These are phyloP conservation scores for Parietaria judaica DNA, from an alignment of 306 rosid genomes.

Conservation along the genomic window DNA sequence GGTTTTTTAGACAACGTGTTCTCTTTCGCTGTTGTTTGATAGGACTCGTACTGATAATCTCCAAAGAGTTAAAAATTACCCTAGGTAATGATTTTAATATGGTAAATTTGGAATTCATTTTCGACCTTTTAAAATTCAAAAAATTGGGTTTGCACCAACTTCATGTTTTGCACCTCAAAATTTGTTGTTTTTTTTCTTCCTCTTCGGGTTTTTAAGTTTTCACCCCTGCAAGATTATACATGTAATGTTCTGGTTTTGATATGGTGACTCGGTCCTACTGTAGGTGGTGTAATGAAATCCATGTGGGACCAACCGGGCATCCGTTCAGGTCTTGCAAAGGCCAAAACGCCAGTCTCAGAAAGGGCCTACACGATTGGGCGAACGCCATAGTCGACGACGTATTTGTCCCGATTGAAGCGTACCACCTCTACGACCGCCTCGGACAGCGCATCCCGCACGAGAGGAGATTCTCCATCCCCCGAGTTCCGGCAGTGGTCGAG, in stretches of 20 bases:
- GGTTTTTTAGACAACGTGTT: no score
- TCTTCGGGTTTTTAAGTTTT: no score
- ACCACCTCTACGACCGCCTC: conserved; percentile 76
- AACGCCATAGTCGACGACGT: conserved; percentile 64
- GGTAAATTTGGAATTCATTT: no score
- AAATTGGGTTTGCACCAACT: no score
- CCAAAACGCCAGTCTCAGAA: conserved; percentile 42
- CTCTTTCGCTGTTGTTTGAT: no score
- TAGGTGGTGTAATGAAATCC: conserved; percentile 91
- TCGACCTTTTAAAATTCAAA: no score
- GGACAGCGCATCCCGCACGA: conserved; percentile 68
- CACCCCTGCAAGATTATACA: no score
- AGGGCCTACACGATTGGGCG: conserved; percentile 74
- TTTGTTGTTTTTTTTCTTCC: no score
- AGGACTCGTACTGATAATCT: no score
- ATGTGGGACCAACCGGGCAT: conserved; percentile 89
- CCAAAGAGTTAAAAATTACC: no score
- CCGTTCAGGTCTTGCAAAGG: conserved; percentile 92
- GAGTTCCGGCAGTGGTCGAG: conserved; percentile 84
- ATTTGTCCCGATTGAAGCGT: conserved; percentile 67
- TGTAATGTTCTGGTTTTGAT: background rate
- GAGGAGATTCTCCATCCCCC: conserved; percentile 65
- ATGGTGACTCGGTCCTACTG: conserved; percentile 5
- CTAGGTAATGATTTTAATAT: no score
- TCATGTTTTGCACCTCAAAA: no score